Evolutionary conservation across 192 early-diverging fungal species (phyloP).

Genomic region (Backusella parvicylindrica): DNA sequence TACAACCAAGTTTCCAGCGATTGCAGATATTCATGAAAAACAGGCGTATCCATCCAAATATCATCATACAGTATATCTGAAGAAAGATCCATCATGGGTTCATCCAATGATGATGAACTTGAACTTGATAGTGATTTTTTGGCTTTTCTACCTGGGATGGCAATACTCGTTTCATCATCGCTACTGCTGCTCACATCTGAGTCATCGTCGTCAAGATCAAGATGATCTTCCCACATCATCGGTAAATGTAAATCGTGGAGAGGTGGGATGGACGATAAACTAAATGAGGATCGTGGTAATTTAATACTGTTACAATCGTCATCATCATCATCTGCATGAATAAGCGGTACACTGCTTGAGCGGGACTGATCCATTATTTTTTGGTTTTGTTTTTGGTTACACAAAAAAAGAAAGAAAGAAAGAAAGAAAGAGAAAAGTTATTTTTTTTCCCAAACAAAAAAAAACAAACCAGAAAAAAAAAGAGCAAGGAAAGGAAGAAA

Average conservation of each 20-base stretch:
- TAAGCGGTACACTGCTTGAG: constrained; percentile 12
- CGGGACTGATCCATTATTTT: constrained; percentile 1
- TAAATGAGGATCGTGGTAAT: constrained; percentile 7
- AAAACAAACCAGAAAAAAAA: not conserved
- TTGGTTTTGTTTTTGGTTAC: too few species aligned
- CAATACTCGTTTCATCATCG: constrained; percentile 10
- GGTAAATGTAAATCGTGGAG: not conserved
- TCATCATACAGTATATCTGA: constrained; percentile 12
- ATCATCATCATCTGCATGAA: constrained; percentile 5
- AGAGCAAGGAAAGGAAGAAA: not conserved
- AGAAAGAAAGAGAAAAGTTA: not conserved
- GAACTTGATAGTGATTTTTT: not conserved
- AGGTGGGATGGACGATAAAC: constrained; percentile 8
- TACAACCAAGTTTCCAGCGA: constrained; percentile 8
- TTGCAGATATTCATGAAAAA: constrained; percentile 9
- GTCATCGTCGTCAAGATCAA: not conserved
- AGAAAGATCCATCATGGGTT: constrained; percentile 1
- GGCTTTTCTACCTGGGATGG: not conserved
- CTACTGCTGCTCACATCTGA: not conserved
- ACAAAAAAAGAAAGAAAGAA: not conserved
- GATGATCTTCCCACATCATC: not conserved
- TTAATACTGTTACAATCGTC: not conserved
- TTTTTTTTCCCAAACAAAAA: not conserved
- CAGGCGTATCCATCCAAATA: constrained; percentile 16
- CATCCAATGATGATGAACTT: not conserved